Percentiles rank a stretch among this genome's conserved stretches.
phyloP scores from a whole-genome alignment of 2,329 filamentous ascomycete species.

The Capronia epimyces region DNA sequence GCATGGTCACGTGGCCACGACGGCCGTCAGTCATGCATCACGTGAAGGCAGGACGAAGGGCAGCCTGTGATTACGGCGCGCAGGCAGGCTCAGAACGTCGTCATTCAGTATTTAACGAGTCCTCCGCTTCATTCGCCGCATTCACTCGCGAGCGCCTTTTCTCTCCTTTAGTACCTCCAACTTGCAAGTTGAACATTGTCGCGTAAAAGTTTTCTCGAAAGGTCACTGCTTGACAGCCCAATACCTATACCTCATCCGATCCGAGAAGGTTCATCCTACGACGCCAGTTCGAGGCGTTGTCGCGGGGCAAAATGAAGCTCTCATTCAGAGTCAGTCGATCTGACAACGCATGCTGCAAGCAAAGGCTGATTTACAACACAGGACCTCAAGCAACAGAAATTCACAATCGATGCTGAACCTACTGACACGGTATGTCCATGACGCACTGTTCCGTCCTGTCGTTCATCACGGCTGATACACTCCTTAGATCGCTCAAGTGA shows the following conservation, averaged over 20 bases:
- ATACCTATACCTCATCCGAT: neutral
- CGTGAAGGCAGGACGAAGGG: neutral
- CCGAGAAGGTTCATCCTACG: neutral
- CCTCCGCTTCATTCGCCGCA: constrained; percentile 7
- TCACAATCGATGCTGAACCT: constrained; percentile 89
- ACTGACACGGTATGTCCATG: constrained; percentile 64
- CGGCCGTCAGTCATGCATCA: too few species aligned
- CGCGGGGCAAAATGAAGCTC: constrained; percentile 58
- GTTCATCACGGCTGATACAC: constrained; percentile 16
- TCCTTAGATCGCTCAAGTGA: constrained; percentile 74
- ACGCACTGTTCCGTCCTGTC: neutral
- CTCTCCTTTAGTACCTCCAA: neutral
- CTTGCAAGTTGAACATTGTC: neutral
- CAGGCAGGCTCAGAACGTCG: constrained; percentile 2
- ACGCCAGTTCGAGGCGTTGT: constrained; percentile 22
- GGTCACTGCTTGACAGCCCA: neutral
- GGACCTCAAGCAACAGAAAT: constrained; percentile 99
- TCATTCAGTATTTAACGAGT: constrained; percentile 1
- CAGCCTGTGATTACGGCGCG: neutral
- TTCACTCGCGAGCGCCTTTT: constrained; percentile 2
- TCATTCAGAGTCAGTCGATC: constrained; percentile 58
- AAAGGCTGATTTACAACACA: constrained; percentile 38
- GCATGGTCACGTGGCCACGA: too few species aligned
- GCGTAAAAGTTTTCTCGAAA: neutral
- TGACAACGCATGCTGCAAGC: constrained; percentile 23